phyloP scores from a whole-genome alignment of 106 monocot genomes.

The Phalaenopsis aphrodite region DNA sequence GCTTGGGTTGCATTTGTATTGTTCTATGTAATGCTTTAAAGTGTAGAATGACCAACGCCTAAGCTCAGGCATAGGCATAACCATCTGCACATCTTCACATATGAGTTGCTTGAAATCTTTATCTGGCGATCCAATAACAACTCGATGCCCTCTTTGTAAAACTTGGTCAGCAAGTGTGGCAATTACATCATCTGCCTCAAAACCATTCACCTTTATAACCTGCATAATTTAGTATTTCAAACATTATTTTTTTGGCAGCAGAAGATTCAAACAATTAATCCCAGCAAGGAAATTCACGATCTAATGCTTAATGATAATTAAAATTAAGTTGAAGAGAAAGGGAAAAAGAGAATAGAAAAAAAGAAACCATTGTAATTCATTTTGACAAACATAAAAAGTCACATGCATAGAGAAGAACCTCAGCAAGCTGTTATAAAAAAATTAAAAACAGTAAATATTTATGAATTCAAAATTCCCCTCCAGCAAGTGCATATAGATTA shows the following conservation, averaged over 20 bases:
- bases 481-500: neutral
- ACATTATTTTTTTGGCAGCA: neutral
- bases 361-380: neutral
- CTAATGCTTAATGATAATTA: neutral
- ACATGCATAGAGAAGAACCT: neutral
- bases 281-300: neutral
- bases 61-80: conserved; percentile 87
- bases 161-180: conserved; percentile 84
- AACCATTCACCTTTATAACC: conserved; percentile 77
- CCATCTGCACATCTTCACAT: conserved; percentile 81
- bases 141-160: conserved; percentile 52
- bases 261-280: neutral
- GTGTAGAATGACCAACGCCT: conserved; percentile 91
- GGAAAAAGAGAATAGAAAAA: neutral
- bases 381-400: neutral
- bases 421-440: neutral
- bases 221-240: conserved; percentile 32
- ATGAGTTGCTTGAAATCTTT: conserved; percentile 99
- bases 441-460: too few relatives aligned
- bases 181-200: conserved; percentile 94
- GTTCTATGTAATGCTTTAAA: conserved; percentile 73
- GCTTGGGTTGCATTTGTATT: conserved; percentile 74
- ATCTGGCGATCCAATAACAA: conserved; percentile 94
- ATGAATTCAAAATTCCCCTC: too few relatives aligned
- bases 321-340: neutral